A percentile compares a stretch with the other conserved stretches of the same genome.
These are phyloP conservation scores for Triticum monococcum DNA, from an alignment of 176 grass and related monocot species.

Conservation along the genomic window DNA sequence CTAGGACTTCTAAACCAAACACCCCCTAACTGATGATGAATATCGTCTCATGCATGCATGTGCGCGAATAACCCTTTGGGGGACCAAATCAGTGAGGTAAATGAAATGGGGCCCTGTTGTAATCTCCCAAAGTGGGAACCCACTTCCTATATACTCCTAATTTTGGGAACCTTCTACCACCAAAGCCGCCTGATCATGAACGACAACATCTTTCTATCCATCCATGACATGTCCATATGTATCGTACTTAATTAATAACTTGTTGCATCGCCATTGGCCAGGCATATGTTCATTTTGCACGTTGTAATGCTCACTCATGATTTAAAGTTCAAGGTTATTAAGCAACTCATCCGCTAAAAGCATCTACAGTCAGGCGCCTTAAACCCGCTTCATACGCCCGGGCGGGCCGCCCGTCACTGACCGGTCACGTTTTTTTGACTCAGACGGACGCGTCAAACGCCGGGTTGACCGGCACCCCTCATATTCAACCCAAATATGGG, in stretches of 20 bases:
- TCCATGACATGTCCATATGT: neutral
- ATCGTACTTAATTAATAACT: neutral
- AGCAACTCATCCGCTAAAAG: neutral
- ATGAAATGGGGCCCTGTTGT: neutral
- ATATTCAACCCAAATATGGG: too few species aligned
- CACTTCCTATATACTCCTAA: neutral
- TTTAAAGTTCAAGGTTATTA: neutral
- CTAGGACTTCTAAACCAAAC: too few species aligned
- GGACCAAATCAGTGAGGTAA: conserved; percentile 36
- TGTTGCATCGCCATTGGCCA: neutral
- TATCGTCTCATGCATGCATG: conserved; percentile 34
- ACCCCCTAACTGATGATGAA: neutral
- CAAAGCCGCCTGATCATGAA: neutral
- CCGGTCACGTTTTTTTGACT: too few species aligned
- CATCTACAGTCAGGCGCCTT: too few species aligned
- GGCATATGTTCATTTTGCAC: neutral
- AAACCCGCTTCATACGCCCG: too few species aligned
- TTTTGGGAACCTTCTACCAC: conserved; percentile 40
- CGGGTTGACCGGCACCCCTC: too few species aligned
- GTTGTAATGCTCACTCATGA: neutral
- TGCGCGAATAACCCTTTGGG: conserved; percentile 31
- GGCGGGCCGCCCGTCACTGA: too few species aligned
- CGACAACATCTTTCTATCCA: neutral
- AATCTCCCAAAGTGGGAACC: conserved; percentile 3
- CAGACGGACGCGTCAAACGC: too few species aligned